Conservation (phyloP, 495 filamentous ascomycete species). For the Xylaria intraflava region DNA sequence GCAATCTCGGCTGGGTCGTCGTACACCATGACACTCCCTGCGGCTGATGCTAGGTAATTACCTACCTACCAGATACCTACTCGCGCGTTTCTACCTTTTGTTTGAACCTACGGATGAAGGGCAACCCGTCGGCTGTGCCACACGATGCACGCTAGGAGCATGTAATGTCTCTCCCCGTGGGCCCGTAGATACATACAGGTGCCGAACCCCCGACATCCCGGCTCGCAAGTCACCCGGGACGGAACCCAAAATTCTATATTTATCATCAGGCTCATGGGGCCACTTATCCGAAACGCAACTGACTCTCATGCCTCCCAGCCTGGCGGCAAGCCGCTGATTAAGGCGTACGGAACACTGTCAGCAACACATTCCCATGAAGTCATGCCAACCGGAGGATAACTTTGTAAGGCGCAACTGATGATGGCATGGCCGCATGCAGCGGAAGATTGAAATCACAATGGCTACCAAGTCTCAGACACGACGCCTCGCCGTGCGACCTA, state of each 20-base stretch:
- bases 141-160: neutral
- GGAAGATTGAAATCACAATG: conserved; percentile 3
- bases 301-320: neutral
- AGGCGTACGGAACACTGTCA: neutral
- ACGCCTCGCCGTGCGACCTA: conserved; percentile 9
- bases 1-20: conserved; percentile 3
- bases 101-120: neutral
- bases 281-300: neutral
- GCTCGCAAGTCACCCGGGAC: neutral
- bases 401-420: neutral
- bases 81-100: neutral
- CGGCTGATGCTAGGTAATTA: neutral
- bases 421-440: neutral
- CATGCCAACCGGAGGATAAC: neutral
- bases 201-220: neutral
- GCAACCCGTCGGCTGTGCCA: neutral
- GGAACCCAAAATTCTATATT: neutral
- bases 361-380: neutral
- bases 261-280: neutral
- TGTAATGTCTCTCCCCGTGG: neutral
- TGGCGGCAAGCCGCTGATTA: neutral
- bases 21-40: neutral
- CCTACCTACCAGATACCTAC: no score
- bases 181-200: neutral
- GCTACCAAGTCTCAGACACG: conserved; percentile 4